Evolutionary conservation across 768 basidiomycete species (phyloP), one percentile per base, ranked within the genome.

Genomic region (Ephemerocybe angulata): DNA sequence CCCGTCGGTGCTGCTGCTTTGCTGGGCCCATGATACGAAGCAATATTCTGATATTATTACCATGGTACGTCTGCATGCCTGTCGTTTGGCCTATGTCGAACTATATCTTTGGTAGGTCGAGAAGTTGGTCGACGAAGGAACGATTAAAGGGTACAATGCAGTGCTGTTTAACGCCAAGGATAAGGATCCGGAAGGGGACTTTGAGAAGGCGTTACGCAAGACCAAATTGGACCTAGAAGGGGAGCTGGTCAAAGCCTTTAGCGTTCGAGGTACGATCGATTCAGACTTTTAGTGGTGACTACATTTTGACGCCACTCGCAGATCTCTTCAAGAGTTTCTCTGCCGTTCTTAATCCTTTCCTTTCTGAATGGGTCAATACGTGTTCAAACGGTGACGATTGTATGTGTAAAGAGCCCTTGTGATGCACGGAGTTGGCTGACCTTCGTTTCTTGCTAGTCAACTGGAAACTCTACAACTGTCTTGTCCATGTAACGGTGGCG

Each of bases 1-100:
- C 17, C 87, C 88, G 13, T 80, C 82, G 1, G 66, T 90, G 2
- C 53, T 90, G 17, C 68, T 85, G 3, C 68, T 91, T 46, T 75
- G 73, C 21, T 91, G 88, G 87, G 67, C 73, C 3, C 80, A 79
- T 35, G 72, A 66, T 24, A 73, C 72, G 28, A 63, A 70, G n/a
- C 60, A 70, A 3, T 66, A 68, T 10, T 61, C 72, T 28, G 87
- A 90, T 64, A 77, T 88, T 44, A 63, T 71, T 31, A 74, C 77
- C 35, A 86, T 87, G 87, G 88, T 88, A 48, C 0, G 76, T 67
- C 28, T 38, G 25, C 12, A 31, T 22, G 15, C 51, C 28, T 27
- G 38, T 24, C 33, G 30, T 10, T 27, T 38, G 11, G 30, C 35
- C 22, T 17, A 25, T 21, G 19, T 30, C 30, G 8, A 47, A 40